Evolutionary conservation across 1,284 basidiomycete genomes (phyloP).

Genomic region (Cutaneotrichosporon sp.): DNA sequence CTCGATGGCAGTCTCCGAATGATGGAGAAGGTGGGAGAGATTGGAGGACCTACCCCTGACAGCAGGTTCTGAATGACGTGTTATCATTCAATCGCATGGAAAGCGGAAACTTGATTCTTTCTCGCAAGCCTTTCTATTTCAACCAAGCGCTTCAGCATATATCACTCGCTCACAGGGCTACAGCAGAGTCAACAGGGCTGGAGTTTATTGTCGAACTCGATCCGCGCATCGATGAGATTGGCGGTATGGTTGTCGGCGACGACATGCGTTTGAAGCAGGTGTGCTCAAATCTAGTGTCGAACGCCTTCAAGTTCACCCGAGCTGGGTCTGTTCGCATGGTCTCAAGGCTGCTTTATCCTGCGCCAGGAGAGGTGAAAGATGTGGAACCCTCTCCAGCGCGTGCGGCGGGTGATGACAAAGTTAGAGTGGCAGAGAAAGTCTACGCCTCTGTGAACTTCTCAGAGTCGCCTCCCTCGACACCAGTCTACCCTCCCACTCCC

Average conservation of each 20-base stretch:
- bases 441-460: neutral
- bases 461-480: constrained; percentile 14
- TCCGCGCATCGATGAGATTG: constrained; percentile 63
- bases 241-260: constrained; percentile 51
- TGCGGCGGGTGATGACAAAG: neutral
- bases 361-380: too few species aligned
- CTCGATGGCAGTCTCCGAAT: constrained; percentile 75
- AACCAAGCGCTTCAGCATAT: constrained; percentile 76
- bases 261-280: constrained; percentile 70
- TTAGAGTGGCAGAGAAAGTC: neutral
- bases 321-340: constrained; percentile 52
- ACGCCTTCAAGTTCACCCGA: constrained; percentile 63
- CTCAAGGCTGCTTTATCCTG: constrained; percentile 38
- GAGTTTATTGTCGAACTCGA: constrained; percentile 68
- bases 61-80: constrained; percentile 64
- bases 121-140: constrained; percentile 65
- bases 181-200: constrained; percentile 67
- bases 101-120: constrained; percentile 40
- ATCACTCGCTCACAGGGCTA: constrained; percentile 67
- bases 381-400: too few species aligned
- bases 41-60: too few species aligned
- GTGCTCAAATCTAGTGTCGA: constrained; percentile 52
- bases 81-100: constrained; percentile 54
- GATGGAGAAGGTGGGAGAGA: constrained; percentile 57
- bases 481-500: too few species aligned